Evolutionary conservation across 192 early-diverging fungal genomes (phyloP), one percentile per base, ranked within the genome.

Genomic region (Coemansia sp.): DNA sequence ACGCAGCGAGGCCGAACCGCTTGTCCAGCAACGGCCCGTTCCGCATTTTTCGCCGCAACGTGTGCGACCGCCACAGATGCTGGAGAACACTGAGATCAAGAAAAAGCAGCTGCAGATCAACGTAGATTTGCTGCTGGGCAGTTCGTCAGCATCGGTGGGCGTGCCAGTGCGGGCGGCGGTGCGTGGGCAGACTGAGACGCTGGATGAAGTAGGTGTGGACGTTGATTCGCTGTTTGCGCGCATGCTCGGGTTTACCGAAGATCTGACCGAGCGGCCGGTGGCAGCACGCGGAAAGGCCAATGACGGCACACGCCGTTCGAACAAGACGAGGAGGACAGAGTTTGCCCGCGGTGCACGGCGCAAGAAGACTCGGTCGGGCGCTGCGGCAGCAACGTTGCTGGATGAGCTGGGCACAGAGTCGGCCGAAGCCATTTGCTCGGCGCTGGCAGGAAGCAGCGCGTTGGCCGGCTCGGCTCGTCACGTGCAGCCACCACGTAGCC

Each of bases 211-310:
- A 18, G 76, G 76, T 18, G 63, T 79, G 4, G 68, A 79, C 29
- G 18, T 65, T 3, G 59, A 73, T 58, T 79, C 76, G 54, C 61
- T 79, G n/a, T 79, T 45, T 64, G 76, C 76, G n/a, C 76, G 76
- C 5, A 79, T 79, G 76, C 76, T 79, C 19, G 76, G 76, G 22
- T 79, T 79, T 43, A 79, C 76, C 19, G 71, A 70, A 23, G 76
- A 79, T 43, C 57, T 79, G 18, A 64, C 64, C 0, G 64, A 64
- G 18, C 64, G 32, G 38, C 18, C 54, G 57, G 64, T 61, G 8
- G 48, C 19, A 6, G 48, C 48, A 16, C 3, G 16, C 41, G 41
- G 41, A n/a, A 45, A 45, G 41, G 41, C 41, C 41, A 45, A n/a
- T 3, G 41, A 45, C 41, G 41, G 41, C 11, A n/a, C 41, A n/a